Base-by-base conservation (phyloP, 2,329 filamentous ascomycete genomes). In the Zymoseptoria tritici region DNA sequence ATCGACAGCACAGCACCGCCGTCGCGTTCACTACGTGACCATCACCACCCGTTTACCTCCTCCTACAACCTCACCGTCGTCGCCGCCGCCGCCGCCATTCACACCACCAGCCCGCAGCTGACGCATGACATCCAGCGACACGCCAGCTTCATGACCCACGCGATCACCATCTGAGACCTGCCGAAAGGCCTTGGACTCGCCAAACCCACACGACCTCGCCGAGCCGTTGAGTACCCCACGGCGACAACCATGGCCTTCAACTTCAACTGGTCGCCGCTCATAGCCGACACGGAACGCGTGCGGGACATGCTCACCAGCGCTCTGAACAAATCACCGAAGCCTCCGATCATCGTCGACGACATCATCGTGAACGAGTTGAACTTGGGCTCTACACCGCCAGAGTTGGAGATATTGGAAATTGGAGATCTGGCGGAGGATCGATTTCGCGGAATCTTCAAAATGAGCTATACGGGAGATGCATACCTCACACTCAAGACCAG, bases 221-320 rank as follows among this genome's bases (percentile, higher is more conserved):
- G 36, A 16, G 46, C 58, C 58, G 49, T 54, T 58, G 60, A 63
- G 64, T 49, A 62, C 57, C 57, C 26, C 46, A 50, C 50, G 54
- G 20, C 55, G 29, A 46, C 62, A 53, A 64, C 60, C 77, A 99
- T 99, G 94, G 94, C 94, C 69, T 99, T 99, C 89, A 97, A 97
- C 82, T 99, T 99, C 89, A 97, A 97, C 90, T 99, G 94, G 94
- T 96, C 91, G 84, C 94, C 94, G 73, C 83, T 99, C 67, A 94
- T 95, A 79, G 93, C 93, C 73, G 94, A 97, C 79, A 93, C 90
- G 71, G 85, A 89, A 74, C 88, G 91, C 69, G 93, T 94, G 56
- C 89, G 92, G 75, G 92, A 97, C 74, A 89, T 97, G 75, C 83
- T 99, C 70, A 99, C 94, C 24, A 88, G 90, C 60, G 94, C 94